phyloP scores from a whole-genome alignment of 1,284 basidiomycete species.

The Trichosporon sp. region DNA sequence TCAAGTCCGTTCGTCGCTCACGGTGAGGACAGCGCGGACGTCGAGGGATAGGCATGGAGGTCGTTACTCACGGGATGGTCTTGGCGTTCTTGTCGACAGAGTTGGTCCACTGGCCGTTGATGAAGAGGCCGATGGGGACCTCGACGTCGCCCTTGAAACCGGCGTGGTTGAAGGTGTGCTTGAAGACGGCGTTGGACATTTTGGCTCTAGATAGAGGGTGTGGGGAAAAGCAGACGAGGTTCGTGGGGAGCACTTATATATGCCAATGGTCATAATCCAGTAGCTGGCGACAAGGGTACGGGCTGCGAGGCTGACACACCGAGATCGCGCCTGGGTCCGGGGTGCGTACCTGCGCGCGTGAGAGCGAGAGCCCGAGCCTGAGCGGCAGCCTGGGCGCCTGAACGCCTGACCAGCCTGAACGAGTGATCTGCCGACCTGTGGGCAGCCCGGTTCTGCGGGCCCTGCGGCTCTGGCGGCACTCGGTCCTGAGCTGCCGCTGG shows the following conservation, averaged over 20 bases:
- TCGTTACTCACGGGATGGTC: conserved; percentile 52
- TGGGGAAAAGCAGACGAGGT: conserved; percentile 8
- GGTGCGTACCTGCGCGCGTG: conserved; percentile 9
- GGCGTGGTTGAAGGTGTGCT: conserved; percentile 66
- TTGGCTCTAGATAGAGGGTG: conserved; percentile 7
- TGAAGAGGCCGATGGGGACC: conserved; percentile 75
- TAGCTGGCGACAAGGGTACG: not conserved
- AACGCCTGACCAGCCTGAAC: conserved; percentile 2
- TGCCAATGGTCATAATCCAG: not conserved
- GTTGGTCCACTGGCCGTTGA: conserved; percentile 75
- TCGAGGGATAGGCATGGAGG: not conserved
- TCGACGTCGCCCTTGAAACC: conserved; percentile 70
- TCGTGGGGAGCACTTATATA: conserved; percentile 26
- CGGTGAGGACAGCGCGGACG: not conserved
- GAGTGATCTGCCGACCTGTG: conserved; percentile 12
- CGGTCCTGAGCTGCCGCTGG: not conserved
- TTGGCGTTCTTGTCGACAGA: conserved; percentile 62
- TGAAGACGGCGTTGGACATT: conserved; percentile 52
- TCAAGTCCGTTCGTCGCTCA: not conserved
- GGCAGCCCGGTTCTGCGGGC: conserved; percentile 5
- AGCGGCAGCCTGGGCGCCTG: not conserved
- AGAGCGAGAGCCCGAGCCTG: not conserved
- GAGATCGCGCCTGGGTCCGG: not conserved
- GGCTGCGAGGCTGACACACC: conserved; percentile 4
- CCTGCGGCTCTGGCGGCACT: not conserved